Base-by-base conservation (phyloP, 2,329 filamentous ascomycete genomes). In the Ciborinia camelliae region DNA sequence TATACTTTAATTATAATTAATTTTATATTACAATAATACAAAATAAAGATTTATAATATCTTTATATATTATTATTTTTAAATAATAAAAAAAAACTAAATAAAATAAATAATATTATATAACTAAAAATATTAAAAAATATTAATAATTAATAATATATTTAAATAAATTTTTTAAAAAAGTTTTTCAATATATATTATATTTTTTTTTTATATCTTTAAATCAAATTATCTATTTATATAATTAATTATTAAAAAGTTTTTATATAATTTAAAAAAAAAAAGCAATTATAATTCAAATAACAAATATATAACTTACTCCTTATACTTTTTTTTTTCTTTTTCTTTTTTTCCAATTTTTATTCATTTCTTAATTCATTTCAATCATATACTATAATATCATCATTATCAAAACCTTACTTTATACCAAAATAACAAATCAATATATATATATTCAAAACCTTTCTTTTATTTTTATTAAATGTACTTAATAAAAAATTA, bases 1-100 rank as follows among this genome's bases (percentile, higher is more conserved):
- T 28, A n/a, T 37, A 35, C 18, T 63, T 63, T 63, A 43, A n/a
- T 54, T 39, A 63, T 35, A 39, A 26, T 7, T 39, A 63, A 26
- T 54, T 63, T 54, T 63, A 63, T 55, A 47, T 63, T 9, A 10
- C 30, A 32, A 26, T 55, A 30, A 54, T 39, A 23, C 15, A 30
- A 47, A 54, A 4, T 37, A 30, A 18, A 30, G 10, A 32, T 37
- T 30, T 54, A n/a, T 18, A 32, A 18, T 18, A 54, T n/a, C 4
- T 30, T 32, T 54, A 30, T 54, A 54, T 37, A 54, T 18, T 18
- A 32, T 54, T 30, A 32, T 41, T 15, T 37, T 30, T 54, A 54
- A n/a, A 30, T 54, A 10, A 32, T 54, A 15, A 30, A 4, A 10
- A 18, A 3, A 18, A 30, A 30, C 6, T 37, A 18, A 5, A 4